A percentile compares a stretch with the other conserved stretches of the same genome.
phyloP scores from a whole-genome alignment of 257 asterid species.

The Ligustrum vulgare region DNA sequence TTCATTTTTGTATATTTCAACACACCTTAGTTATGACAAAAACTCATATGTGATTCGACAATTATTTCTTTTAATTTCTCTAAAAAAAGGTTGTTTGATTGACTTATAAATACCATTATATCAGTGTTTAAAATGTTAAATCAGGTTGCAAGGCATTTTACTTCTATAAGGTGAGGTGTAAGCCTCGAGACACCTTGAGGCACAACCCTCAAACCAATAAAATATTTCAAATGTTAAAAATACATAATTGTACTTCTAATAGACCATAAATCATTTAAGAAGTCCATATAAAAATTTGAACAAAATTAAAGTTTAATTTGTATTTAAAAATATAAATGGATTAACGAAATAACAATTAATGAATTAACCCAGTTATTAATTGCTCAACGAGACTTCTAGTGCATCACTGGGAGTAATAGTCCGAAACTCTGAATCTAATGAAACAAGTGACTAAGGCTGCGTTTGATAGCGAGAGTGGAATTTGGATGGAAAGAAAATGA shows the following conservation, averaged over 20 bases:
- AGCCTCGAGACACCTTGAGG: neutral
- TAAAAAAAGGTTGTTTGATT: neutral
- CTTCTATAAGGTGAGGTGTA: neutral
- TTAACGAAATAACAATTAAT: neutral
- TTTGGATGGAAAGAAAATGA: no score
- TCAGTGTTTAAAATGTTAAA: slow-evolving; percentile 2
- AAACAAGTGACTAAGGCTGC: neutral
- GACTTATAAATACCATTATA: neutral
- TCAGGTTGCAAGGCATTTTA: neutral
- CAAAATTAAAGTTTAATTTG: neutral
- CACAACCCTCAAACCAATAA: neutral
- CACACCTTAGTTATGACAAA: neutral
- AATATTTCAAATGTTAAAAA: neutral
- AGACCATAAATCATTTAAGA: neutral
- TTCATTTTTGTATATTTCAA: neutral
- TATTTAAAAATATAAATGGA: neutral
- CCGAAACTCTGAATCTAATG: neutral
- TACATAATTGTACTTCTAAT: neutral
- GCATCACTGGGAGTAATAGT: neutral
- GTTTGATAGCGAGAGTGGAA: no score
- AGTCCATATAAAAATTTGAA: neutral
- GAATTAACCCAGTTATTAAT: neutral
- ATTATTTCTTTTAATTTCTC: neutral
- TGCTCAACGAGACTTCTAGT: neutral
- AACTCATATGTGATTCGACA: neutral